Evolutionary conservation across 768 basidiomycete species (phyloP).

Genomic region (Hysterangium stoloniferum): DNA sequence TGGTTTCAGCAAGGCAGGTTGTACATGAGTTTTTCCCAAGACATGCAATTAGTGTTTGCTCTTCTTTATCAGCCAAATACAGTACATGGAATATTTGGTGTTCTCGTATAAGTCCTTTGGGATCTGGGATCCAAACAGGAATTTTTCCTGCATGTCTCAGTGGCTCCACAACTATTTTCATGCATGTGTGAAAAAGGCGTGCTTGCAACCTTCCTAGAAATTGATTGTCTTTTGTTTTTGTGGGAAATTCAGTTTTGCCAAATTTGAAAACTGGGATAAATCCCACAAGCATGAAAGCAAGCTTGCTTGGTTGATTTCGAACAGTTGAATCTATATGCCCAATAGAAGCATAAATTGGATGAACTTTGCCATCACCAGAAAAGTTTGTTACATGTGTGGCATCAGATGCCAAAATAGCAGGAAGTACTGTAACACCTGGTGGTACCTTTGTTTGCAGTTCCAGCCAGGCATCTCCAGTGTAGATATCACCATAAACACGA

Average conservation of each 20-base stretch:
- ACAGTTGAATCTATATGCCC: constrained; percentile 37
- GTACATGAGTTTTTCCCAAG: constrained; percentile 9
- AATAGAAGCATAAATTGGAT: constrained; percentile 39
- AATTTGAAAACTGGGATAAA: constrained; percentile 33
- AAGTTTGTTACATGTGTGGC: constrained; percentile 4
- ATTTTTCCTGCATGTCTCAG: constrained; percentile 23
- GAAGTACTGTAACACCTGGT: background rate
- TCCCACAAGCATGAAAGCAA: constrained; percentile 29
- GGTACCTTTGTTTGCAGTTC: background rate
- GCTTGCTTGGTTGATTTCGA: constrained; percentile 27
- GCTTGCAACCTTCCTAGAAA: constrained; percentile 6
- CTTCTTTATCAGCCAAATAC: constrained; percentile 13
- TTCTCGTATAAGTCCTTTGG: constrained; percentile 26
- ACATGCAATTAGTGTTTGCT: constrained; percentile 6
- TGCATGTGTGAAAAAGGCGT: constrained; percentile 32
- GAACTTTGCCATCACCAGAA: constrained; percentile 17
- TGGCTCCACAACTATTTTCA: constrained; percentile 23
- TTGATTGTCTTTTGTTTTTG: constrained; percentile 42
- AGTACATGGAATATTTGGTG: constrained; percentile 33
- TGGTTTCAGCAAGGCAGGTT: constrained; percentile 4
- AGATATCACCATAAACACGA: background rate
- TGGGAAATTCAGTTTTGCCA: constrained; percentile 18
- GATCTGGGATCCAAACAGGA: constrained; percentile 26
- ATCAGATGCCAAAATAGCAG: background rate
- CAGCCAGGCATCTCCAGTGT: constrained; percentile 1